phyloP scores from a whole-genome alignment of 2,329 filamentous ascomycete genomes.

The Myriosclerotinia curreyana region DNA sequence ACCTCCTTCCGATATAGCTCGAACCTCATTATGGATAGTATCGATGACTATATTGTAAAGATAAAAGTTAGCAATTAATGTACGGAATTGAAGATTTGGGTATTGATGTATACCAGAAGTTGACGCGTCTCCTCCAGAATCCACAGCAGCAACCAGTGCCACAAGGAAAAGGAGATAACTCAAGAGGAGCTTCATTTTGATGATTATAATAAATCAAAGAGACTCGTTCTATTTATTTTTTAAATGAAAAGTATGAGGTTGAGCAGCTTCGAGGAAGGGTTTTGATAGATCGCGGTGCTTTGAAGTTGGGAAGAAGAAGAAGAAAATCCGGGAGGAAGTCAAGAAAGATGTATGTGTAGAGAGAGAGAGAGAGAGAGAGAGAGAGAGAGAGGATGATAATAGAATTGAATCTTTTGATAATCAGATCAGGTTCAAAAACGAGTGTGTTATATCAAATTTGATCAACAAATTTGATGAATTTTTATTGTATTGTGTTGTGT shows the following conservation, averaged over 20 bases:
- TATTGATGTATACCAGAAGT: not conserved
- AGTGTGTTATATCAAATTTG: slow-evolving; percentile 8
- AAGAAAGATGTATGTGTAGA: not conserved
- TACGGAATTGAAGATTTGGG: not conserved
- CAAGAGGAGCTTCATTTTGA: slow-evolving; percentile 17
- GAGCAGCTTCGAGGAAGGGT: not conserved
- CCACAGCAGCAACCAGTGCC: not conserved
- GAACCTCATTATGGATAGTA: not conserved
- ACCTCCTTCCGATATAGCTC: slow-evolving; percentile 4
- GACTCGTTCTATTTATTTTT: not conserved
- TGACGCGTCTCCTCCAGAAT: not conserved
- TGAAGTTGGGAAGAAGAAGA: not conserved
- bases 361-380: not conserved
- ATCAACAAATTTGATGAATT: slow-evolving; percentile 8
- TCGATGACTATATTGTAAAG: not conserved
- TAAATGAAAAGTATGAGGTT: not conserved
- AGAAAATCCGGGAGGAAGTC: not conserved
- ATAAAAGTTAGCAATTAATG: not conserved
- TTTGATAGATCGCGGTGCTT: not conserved
- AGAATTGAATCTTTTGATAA: not conserved
- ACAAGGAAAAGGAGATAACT: not conserved
- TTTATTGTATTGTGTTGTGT: not conserved
- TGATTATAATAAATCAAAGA: not conserved
- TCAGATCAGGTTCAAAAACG: not conserved
- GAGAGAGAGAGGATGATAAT: not conserved